Evolutionary conservation across 306 rosid species (phyloP), one percentile per base, ranked within the genome.

Genomic region (Quercus aquifolioides): DNA sequence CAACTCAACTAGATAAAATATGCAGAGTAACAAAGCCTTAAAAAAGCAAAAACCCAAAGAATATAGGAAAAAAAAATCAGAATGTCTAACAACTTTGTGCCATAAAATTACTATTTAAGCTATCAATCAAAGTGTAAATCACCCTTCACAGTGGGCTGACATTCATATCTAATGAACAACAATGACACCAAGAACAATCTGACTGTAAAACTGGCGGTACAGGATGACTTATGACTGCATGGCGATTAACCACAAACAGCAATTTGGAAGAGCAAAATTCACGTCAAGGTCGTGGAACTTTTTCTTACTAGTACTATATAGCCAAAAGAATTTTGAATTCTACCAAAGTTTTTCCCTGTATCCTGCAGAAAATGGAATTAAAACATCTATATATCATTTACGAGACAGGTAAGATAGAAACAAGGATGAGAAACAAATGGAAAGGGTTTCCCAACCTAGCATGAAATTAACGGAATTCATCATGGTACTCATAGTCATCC

Each of bases 401-500:
- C 38, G 1, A 46, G 25, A 51, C 51, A 69, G 69, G 63, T 43
- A 35, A 1, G 46, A 18, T 1, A 57, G 76, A 55, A 12, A 41
- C 33, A 28, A 23, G 25, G n/a, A 26, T 2, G 71, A 33, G n/a
- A 26, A 74, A 31, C 30, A 68, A 64, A 73, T 11, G 49, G 13
- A 58, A 55, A 30, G 60, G 73, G 62, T 25, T 55, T 3, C 30
- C 58, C 78, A 80, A 90, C 94, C 86, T 88, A 75, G 76, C 25
- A 38, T 52, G 18, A 80, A 76, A 60, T 85, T 84, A 95, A 75
- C 98, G 99, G 82, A 95, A 95, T 88, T 95, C 99, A 2, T 95
- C 99, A 14, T 91, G 97, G 86, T 80, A 86, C 75, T 87, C 95
- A 6, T 82, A 81, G 74, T 95, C 97, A 2, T 95, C 97, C 56